A percentile compares a stretch with the other conserved stretches of the same genome.
Evolutionary conservation across 1,284 basidiomycete genomes (phyloP).

Genomic region (Cystobasidiaceae sp.): DNA sequence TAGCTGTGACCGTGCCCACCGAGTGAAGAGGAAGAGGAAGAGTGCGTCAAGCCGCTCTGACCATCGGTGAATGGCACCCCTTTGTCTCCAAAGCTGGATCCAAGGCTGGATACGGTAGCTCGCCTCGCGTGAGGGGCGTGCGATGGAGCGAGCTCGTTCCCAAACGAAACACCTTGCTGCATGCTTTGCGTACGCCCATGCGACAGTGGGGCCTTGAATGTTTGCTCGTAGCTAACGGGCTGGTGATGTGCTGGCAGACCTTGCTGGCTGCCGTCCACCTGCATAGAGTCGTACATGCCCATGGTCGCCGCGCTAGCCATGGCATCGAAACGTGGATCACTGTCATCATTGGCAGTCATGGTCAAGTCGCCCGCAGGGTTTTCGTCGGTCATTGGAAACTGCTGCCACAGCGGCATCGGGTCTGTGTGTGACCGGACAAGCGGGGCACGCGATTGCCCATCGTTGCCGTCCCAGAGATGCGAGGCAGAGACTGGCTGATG

Average conservation of each 20-base stretch:
- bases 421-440: conserved; percentile 22
- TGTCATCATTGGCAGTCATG: too few relatives aligned
- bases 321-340: too few relatives aligned
- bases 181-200: too few relatives aligned
- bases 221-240: too few relatives aligned
- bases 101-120: conserved; percentile 5
- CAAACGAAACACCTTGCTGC: neutral
- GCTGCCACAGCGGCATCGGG: conserved; percentile 11
- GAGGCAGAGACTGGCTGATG: too few relatives aligned
- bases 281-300: too few relatives aligned
- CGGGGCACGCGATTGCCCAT: neutral
- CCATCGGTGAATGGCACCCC: neutral
- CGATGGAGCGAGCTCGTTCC: neutral
- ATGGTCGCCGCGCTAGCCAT: too few relatives aligned
- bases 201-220: too few relatives aligned
- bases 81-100: neutral
- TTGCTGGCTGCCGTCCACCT: too few relatives aligned
- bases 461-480: neutral
- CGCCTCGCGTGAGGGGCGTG: neutral
- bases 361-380: neutral
- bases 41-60: too few relatives aligned
- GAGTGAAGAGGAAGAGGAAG: too few relatives aligned
- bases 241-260: too few relatives aligned
- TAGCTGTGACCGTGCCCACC: conserved; percentile 5
- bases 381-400: neutral